Conservation (phyloP, 176 grass and related monocot species). For the Triticum urartu region DNA sequence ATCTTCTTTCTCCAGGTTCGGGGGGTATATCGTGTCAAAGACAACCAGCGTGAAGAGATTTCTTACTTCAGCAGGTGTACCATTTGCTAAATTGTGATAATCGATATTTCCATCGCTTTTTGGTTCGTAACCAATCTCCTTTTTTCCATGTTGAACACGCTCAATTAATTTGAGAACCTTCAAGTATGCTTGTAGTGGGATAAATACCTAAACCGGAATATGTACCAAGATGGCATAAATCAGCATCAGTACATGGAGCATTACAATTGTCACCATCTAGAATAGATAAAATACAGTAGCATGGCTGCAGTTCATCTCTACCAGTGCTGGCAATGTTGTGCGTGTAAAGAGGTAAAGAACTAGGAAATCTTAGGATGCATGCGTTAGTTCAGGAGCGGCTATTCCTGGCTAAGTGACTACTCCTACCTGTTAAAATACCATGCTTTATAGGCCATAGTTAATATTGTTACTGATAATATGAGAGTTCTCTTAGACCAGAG, state of each 20-base stretch:
- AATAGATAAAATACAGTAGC: background rate
- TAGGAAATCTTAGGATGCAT: background rate
- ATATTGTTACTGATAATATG: background rate
- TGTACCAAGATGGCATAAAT: conserved; percentile 8
- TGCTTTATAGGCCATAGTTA: background rate
- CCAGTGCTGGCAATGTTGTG: background rate
- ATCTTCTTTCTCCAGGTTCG: conserved; percentile 39
- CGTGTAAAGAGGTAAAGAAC: background rate
- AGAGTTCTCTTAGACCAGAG: background rate
- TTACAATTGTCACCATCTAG: background rate
- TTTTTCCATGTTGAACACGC: conserved; percentile 50
- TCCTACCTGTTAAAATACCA: background rate
- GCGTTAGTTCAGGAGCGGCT: background rate
- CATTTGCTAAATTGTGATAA: conserved; percentile 48
- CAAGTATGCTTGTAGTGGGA: conserved; percentile 68
- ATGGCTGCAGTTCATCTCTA: background rate
- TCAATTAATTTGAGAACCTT: conserved; percentile 71
- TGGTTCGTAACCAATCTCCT: conserved; percentile 46
- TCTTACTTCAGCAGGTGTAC: conserved; percentile 61
- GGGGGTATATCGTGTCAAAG: conserved; percentile 84
- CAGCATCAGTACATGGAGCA: background rate
- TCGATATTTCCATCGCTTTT: conserved; percentile 72
- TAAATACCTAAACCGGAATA: conserved; percentile 70
- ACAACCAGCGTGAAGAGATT: conserved; percentile 78
- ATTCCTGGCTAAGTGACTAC: background rate